Evolutionary conservation across 306 rosid genomes (phyloP), one percentile per base, ranked within the genome.

Genomic region (Mimosa bimucronata): DNA sequence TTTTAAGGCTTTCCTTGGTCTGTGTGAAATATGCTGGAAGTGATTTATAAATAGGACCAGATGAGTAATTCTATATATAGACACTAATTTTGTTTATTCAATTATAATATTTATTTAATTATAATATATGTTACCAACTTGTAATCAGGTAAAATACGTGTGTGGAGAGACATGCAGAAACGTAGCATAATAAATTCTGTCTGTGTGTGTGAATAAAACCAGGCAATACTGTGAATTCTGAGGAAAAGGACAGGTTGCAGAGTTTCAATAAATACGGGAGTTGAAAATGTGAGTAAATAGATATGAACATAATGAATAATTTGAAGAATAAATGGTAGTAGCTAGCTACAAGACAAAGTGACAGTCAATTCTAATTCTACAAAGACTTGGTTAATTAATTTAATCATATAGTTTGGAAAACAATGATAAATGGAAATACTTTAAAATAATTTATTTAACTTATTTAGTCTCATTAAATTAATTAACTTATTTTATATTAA

Each of bases 231-330:
- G 29, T 18, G 65, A 40, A 28, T 29, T 72, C 45, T 38, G 16
- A 34, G 75, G 83, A 77, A 81, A 84, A 60, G 55, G 80, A 81
- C 81, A 74, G 18, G 16, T 73, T 61, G 28, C 18, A 13, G 28
- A 53, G 76, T 65, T 72, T 46, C 64, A 48, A 46, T 62, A 71
- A 64, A 52, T 21, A 37, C 48, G 69, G 70, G 75, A 23, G 72
- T 65, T 23, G 52, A 58, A 78, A 73, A 42, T 68, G 83, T 26
- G 79, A 74, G 83, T 53, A 67, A 41, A 46, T 37, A 46, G 6
- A 46, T 53, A 29, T 9, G 41, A 71, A 46, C 31, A 41, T 46
- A 67, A 72, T 72, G 82, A 73, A 73, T 66, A 38, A 64, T 64
- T 73, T 74, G 71, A 61, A 60, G 44, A 60, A n/a, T 73, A 81